phyloP scores from a whole-genome alignment of 179 eudicot species.

The Nepenthes alata region DNA sequence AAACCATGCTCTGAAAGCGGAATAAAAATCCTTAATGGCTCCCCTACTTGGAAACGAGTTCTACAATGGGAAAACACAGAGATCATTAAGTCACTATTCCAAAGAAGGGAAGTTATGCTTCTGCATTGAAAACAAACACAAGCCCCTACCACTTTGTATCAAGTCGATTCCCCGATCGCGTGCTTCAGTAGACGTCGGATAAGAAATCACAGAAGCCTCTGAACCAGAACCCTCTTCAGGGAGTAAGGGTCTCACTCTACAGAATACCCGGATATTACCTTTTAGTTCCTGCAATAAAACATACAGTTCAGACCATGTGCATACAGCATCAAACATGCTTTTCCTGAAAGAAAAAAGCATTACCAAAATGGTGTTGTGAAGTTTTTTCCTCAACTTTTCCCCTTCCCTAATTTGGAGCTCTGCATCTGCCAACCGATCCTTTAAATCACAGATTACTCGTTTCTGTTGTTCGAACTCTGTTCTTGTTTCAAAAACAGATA shows the following conservation, averaged over 20 bases:
- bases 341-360: neutral
- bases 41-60: neutral
- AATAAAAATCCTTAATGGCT: neutral
- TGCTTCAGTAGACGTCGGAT: slow-evolving; percentile 43
- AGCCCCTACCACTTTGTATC: slow-evolving; percentile 40
- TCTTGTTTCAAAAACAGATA: slow-evolving; percentile 41
- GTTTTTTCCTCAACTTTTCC: slow-evolving; percentile 53
- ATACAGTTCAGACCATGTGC: neutral
- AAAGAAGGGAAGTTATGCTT: too few species aligned
- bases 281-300: slow-evolving; percentile 48
- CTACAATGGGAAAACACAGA: neutral
- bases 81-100: too few species aligned
- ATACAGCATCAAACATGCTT: neutral
- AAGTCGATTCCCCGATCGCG: slow-evolving; percentile 61
- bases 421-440: slow-evolving; percentile 43
- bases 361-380: slow-evolving; percentile 74
- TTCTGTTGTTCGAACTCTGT: slow-evolving; percentile 40
- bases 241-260: slow-evolving; percentile 62
- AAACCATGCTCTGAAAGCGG: too few species aligned
- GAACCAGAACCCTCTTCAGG: slow-evolving; percentile 51
- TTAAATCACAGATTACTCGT: slow-evolving; percentile 23
- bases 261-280: slow-evolving; percentile 81
- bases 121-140: neutral
- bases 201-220: slow-evolving; percentile 37
- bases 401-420: slow-evolving; percentile 50